Evolutionary conservation across 192 early-diverging fungal species (phyloP).

Genomic region (Dimargaris xerosporica): DNA sequence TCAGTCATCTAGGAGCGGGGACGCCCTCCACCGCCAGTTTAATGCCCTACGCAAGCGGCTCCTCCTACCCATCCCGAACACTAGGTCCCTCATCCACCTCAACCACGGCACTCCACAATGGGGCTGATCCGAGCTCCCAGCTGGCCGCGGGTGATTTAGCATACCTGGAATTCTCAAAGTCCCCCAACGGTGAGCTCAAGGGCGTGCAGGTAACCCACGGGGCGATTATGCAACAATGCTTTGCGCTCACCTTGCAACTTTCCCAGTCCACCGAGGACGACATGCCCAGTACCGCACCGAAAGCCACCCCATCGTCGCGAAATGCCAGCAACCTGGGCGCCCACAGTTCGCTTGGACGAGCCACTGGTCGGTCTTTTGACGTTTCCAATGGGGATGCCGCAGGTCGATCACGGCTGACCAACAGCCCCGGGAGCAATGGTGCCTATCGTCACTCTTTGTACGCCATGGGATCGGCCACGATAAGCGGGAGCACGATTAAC

Average conservation of each 20-base stretch:
- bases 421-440: background rate
- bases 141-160: slow-evolving; percentile 40
- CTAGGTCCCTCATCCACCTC: slow-evolving; percentile 13
- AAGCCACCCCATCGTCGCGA: background rate
- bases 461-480: background rate
- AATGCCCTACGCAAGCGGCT: background rate
- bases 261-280: slow-evolving; percentile 3
- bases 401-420: background rate
- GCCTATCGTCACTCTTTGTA: background rate
- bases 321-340: background rate
- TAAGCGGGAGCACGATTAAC: background rate
- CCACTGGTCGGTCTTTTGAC: background rate
- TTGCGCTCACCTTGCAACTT: slow-evolving; percentile 10
- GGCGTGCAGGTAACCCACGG: slow-evolving; percentile 65
- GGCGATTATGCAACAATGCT: slow-evolving; percentile 57
- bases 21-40: slow-evolving; percentile 1
- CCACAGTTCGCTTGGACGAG: background rate
- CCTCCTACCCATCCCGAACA: background rate
- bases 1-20: too few relatives aligned
- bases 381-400: background rate
- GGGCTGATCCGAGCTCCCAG: slow-evolving; percentile 16
- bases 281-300: background rate
- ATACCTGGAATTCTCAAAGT: slow-evolving; percentile 76
- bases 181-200: slow-evolving; percentile 67
- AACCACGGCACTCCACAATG: slow-evolving; percentile 11